Evolutionary conservation across 495 filamentous ascomycete species (phyloP).

Genomic region (Aspergillus conjunctus): DNA sequence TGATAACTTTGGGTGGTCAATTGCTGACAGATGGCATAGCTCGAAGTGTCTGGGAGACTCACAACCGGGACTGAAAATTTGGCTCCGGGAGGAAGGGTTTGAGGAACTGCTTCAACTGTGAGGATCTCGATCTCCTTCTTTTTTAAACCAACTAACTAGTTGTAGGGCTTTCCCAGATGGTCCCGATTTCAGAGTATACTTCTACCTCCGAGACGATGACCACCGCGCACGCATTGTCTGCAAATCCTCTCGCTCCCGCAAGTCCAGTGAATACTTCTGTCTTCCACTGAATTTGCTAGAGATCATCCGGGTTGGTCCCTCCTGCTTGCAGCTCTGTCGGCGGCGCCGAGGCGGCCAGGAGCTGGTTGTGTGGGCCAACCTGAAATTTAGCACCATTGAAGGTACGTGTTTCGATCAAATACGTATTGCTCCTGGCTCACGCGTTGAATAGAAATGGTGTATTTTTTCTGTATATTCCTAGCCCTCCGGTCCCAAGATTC

Average conservation of each 20-base stretch:
- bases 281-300: constrained; percentile 55
- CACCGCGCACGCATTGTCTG: constrained; percentile 61
- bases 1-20: not conserved
- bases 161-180: constrained; percentile 41
- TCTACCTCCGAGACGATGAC: constrained; percentile 58
- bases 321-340: constrained; percentile 58
- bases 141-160: constrained; percentile 1
- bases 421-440: constrained; percentile 13
- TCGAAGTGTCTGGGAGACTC: constrained; percentile 52
- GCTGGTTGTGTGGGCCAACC: constrained; percentile 55
- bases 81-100: constrained; percentile 41
- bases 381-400: constrained; percentile 62
- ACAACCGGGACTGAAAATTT: constrained; percentile 38
- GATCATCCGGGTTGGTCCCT: constrained; percentile 53
- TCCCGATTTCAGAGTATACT: constrained; percentile 53
- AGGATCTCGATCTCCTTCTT: constrained; percentile 17
- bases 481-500: constrained; percentile 72
- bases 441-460: constrained; percentile 60
- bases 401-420: constrained; percentile 40
- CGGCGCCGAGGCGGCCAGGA: constrained; percentile 44
- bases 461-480: constrained; percentile 77
- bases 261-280: constrained; percentile 48
- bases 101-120: constrained; percentile 51
- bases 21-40: constrained; percentile 36
- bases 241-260: constrained; percentile 42